Evolutionary conservation across 73 alveolate species (phyloP).

Genomic region (Paramecium primaurelia): DNA sequence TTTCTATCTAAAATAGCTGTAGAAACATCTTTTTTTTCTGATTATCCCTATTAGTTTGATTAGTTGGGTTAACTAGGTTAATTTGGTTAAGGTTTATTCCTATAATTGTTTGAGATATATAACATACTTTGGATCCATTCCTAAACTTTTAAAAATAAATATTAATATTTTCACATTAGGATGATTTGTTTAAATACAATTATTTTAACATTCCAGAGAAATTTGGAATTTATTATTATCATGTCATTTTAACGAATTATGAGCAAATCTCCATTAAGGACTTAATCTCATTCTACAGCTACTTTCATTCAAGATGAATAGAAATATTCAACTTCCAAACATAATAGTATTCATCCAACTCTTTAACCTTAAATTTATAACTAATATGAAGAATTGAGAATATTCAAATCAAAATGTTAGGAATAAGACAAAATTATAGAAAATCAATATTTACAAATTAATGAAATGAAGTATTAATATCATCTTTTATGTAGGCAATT

Average conservation of each 20-base stretch:
- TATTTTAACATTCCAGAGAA: not conserved
- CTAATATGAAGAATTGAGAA: not conserved
- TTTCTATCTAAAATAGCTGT: slow-evolving; percentile 92
- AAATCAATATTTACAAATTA: not conserved
- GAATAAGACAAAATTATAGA: not conserved
- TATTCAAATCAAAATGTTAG: not conserved
- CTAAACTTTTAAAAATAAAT: not conserved
- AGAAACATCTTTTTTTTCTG: slow-evolving; percentile 64
- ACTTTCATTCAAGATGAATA: not conserved
- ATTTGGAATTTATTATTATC: not conserved
- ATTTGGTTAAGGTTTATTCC: not conserved
- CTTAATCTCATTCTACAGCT: not conserved
- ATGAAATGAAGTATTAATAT: not conserved
- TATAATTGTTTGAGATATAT: not conserved
- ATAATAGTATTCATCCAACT: not conserved
- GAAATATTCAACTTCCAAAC: not conserved
- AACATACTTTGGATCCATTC: slow-evolving; percentile 12
- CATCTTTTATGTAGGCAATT: not conserved
- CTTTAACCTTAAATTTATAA: not conserved
- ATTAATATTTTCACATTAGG: slow-evolving; percentile 16
- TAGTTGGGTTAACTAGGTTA: not conserved
- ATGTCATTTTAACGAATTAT: slow-evolving; percentile 38
- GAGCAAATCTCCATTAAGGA: slow-evolving; percentile 1
- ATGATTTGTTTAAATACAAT: not conserved
- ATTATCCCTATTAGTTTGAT: not conserved